Evolutionary conservation across 345 rosid genomes (phyloP).

Genomic region (Anastatica hierochuntica): DNA sequence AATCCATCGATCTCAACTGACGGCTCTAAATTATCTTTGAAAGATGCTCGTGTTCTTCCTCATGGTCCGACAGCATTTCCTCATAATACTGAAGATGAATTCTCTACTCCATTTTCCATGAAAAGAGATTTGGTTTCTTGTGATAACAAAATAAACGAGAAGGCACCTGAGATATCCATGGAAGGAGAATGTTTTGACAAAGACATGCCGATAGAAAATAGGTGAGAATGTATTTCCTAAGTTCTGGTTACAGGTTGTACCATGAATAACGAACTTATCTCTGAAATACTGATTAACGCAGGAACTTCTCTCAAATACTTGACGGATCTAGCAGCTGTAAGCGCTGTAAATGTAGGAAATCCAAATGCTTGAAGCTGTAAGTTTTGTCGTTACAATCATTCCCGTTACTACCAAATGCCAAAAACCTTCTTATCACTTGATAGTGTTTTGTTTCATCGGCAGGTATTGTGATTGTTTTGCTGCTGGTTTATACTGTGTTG

Average conservation of each 20-base stretch:
- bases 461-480: conserved; percentile 90
- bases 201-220: background rate
- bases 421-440: background rate
- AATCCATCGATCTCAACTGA: conserved; percentile 26
- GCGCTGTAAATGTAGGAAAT: conserved; percentile 81
- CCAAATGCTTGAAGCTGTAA: conserved; percentile 96
- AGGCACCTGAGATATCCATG: conserved; percentile 20
- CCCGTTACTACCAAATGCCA: background rate
- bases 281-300: background rate
- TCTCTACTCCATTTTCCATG: conserved; percentile 18
- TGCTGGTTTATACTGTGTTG: conserved; percentile 66
- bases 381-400: conserved; percentile 22
- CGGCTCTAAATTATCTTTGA: conserved; percentile 19
- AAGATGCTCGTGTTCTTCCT: conserved; percentile 19
- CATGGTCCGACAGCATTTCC: background rate
- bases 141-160: conserved; percentile 26
- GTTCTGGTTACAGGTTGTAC: background rate
- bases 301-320: background rate
- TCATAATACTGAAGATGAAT: conserved; percentile 2
- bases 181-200: conserved; percentile 11
- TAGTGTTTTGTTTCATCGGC: conserved; percentile 10
- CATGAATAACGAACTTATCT: background rate
- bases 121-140: conserved; percentile 26
- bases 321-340: conserved; percentile 53
- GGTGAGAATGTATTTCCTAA: background rate